Evolutionary conservation across 1,139 yeast species (phyloP), one percentile per base, ranked within the genome.

Genomic region (Pichia sp.): DNA sequence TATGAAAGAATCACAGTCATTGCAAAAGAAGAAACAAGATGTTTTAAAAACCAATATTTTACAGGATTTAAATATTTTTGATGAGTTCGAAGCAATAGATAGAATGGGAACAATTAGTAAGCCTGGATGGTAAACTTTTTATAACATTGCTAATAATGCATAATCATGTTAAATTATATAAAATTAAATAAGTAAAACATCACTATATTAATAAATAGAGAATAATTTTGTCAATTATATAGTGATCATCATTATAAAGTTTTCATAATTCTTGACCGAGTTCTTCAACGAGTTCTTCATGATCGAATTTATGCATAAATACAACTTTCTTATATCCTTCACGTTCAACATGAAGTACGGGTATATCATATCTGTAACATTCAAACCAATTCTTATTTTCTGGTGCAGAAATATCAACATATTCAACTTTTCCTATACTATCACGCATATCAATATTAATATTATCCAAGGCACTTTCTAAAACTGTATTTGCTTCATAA

Each of bases 281-380:
- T 50, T 73, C 81, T 19, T 72, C 75, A 23, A 68, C 51, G 4
- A 86, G 63, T 50, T 82, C 78, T 11, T 74, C 75, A 39, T 71
- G 70, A 45, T 77, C 65, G 42, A 88, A 70, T 44, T 79, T 72
- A 62, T 88, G 96, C 89, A 87, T 86, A 56, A 81, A 76, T 55
- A 80, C 81, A 13, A 72, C 69, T 5, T 80, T 70, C 37, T 71
- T 66, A 30, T 57, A 62, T 36, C 68, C 69, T 6, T 61, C 68
- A 45, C 77, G 60, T 50, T 78, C 81, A 15, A 86, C 68, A 56
- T 88, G 95, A 31, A 87, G 61, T 0, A 89, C 96, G 0, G 96
- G 96, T 2, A 88, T 89, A 57, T 89, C 96, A 60, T 79, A 87
- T 50, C 95, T 59, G 55, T 88, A 89, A 47, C 70, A 69, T 47